phyloP scores from a whole-genome alignment of 345 rosid genomes.

The Mangifera indica region DNA sequence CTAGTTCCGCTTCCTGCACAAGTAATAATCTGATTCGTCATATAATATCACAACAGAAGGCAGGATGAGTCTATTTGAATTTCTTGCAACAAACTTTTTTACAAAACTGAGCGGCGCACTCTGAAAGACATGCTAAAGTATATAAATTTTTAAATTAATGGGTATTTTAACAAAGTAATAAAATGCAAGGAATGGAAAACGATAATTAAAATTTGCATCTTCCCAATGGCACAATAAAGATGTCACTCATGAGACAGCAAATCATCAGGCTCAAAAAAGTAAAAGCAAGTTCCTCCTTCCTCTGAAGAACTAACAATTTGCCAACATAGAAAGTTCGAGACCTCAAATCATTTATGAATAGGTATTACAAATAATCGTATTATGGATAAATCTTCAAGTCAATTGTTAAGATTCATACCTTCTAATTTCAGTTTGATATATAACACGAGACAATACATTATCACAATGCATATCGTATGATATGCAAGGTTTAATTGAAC shows the following conservation, averaged over 20 bases:
- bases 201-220: background rate
- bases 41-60: background rate
- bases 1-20: slow-evolving; percentile 27
- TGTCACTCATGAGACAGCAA: background rate
- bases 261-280: background rate
- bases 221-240: background rate
- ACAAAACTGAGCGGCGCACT: background rate
- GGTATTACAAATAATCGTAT: background rate
- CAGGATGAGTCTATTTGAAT: background rate
- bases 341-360: background rate
- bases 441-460: background rate
- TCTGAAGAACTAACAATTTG: background rate
- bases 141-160: background rate
- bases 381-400: background rate
- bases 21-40: background rate
- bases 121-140: background rate
- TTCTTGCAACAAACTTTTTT: background rate
- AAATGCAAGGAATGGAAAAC: background rate
- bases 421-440: background rate
- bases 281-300: background rate
- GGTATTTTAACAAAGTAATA: background rate
- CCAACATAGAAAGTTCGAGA: background rate
- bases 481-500: background rate
- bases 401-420: background rate
- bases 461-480: background rate